These are phyloP conservation scores for Diaporthe caulivora DNA, from an alignment of 2,329 filamentous ascomycete species.

Conservation along the genomic window DNA sequence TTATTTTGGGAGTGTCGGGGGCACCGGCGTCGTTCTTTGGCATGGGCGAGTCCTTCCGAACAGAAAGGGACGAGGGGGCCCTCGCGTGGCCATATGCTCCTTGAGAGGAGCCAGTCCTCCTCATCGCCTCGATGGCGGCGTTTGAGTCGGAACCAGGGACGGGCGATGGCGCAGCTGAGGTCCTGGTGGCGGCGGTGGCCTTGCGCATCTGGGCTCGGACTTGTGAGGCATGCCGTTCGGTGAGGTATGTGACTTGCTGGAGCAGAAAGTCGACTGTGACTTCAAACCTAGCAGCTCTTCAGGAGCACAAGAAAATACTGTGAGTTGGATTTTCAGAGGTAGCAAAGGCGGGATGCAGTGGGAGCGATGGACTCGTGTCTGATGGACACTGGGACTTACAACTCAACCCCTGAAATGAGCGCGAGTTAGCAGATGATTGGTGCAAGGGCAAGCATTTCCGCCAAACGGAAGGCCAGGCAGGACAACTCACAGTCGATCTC, in stretches of 20 bases:
- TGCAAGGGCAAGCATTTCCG: constrained; percentile 22
- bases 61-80: constrained; percentile 66
- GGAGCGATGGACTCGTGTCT: constrained; percentile 30
- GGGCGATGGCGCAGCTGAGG: constrained; percentile 69
- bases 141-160: constrained; percentile 62
- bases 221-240: constrained; percentile 90
- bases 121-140: constrained; percentile 59
- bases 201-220: constrained; percentile 91
- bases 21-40: constrained; percentile 60
- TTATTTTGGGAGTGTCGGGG: constrained; percentile 58
- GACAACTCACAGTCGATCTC: constrained; percentile 83
- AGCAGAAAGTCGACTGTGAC: constrained; percentile 90
- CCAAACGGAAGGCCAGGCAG: neutral
- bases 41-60: constrained; percentile 69
- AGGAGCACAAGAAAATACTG: constrained; percentile 35
- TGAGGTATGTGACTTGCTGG: constrained; percentile 93
- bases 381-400: constrained; percentile 65
- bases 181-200: constrained; percentile 66
- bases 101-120: constrained; percentile 59
- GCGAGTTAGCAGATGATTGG: constrained; percentile 21
- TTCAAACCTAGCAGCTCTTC: constrained; percentile 80
- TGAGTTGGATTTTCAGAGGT: neutral
- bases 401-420: constrained; percentile 73
- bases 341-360: neutral
- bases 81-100: constrained; percentile 52